Evolutionary conservation across 345 rosid genomes (phyloP).

Genomic region (Corchorus olitorius): DNA sequence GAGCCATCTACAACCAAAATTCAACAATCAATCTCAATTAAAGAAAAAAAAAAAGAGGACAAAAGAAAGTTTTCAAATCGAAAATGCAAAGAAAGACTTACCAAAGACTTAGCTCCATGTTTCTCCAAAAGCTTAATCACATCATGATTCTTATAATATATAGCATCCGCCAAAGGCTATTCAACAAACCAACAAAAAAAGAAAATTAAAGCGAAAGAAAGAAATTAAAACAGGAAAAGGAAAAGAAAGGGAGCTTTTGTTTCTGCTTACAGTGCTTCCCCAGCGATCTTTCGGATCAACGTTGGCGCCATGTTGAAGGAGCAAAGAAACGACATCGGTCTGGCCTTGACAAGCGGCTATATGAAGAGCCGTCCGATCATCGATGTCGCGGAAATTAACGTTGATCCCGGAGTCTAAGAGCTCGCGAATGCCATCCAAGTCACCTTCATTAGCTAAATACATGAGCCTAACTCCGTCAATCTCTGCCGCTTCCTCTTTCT

Average conservation of each 20-base stretch:
- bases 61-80: slow-evolving; percentile 3
- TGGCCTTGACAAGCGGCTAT: slow-evolving; percentile 85
- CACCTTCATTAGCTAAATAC: slow-evolving; percentile 73
- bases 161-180: slow-evolving; percentile 96
- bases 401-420: slow-evolving; percentile 66
- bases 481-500: slow-evolving; percentile 42
- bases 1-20: slow-evolving; percentile 56
- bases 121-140: slow-evolving; percentile 78
- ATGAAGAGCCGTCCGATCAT: slow-evolving; percentile 83
- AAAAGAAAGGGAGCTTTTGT: not conserved
- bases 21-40: not conserved
- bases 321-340: slow-evolving; percentile 58
- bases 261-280: slow-evolving; percentile 87
- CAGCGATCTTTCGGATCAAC: slow-evolving; percentile 78
- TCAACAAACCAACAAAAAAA: slow-evolving; percentile 29
- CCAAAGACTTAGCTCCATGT: slow-evolving; percentile 81
- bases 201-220: not conserved
- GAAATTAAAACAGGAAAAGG: not conserved
- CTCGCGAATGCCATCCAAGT: slow-evolving; percentile 71
- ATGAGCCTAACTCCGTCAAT: slow-evolving; percentile 64
- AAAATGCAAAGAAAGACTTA: slow-evolving; percentile 38
- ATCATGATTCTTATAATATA: slow-evolving; percentile 72
- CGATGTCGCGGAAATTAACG: slow-evolving; percentile 81
- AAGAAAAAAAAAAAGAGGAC: not conserved
- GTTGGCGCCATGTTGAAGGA: slow-evolving; percentile 57